phyloP scores from a whole-genome alignment of 2,329 filamentous ascomycete species.

The Aspergillus thermomutatus region DNA sequence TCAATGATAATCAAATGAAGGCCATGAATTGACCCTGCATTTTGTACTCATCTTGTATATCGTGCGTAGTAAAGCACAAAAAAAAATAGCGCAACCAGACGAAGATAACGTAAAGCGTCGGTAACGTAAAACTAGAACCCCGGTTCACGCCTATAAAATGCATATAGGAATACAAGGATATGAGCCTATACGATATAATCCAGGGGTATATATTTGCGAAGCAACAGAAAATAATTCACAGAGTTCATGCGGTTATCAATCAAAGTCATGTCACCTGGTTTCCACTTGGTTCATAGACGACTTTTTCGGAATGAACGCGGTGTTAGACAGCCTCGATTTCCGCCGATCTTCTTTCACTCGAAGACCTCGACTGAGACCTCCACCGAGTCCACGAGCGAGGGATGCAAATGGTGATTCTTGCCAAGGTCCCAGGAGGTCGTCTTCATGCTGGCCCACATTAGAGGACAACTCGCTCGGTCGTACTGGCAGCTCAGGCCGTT shows the following conservation, averaged over 20 bases:
- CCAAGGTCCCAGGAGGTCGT: slow-evolving; percentile 33
- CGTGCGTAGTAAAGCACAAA: not conserved
- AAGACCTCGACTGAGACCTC: slow-evolving; percentile 41
- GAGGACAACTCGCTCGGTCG: slow-evolving; percentile 9
- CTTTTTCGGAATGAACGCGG: slow-evolving; percentile 20
- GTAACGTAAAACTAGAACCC: not conserved
- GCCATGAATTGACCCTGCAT: not conserved
- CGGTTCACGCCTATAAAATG: not conserved
- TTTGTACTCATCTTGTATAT: not conserved
- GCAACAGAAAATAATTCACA: not conserved
- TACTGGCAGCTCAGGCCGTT: slow-evolving; percentile 11
- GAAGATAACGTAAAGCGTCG: not conserved
- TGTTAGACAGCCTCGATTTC: slow-evolving; percentile 17
- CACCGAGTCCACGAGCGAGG: slow-evolving; percentile 41
- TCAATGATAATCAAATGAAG: not conserved
- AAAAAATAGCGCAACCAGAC: not conserved
- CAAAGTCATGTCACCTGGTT: slow-evolving; percentile 8
- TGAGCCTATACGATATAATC: not conserved
- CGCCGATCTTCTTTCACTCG: slow-evolving; percentile 29
- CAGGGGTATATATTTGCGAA: not conserved
- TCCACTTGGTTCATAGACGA: slow-evolving; percentile 25
- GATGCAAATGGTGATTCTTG: slow-evolving; percentile 38
- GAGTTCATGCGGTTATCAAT: not conserved
- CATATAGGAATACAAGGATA: not conserved
- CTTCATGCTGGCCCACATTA: slow-evolving; percentile 27